Percentiles rank a stretch among this genome's conserved stretches.
Conservation (phyloP, 192 early-diverging fungal species). For the Entrophospora sp. region DNA sequence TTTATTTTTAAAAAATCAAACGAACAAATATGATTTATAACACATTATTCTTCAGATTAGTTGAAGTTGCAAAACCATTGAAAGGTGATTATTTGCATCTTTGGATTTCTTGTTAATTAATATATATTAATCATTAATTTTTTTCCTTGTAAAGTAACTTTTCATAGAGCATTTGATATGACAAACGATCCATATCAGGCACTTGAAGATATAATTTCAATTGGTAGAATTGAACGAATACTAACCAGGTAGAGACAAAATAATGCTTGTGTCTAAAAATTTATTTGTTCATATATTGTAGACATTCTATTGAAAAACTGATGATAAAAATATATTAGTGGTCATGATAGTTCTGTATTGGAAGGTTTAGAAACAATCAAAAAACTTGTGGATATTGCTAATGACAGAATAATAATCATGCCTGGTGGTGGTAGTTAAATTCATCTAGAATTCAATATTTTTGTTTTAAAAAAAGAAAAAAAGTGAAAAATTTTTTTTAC, state of each 20-base stretch:
- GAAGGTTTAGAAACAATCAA: conserved; percentile 46
- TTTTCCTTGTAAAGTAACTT: conserved; percentile 37
- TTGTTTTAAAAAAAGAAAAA: neutral
- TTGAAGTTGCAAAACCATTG: conserved; percentile 43
- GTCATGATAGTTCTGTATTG: conserved; percentile 45
- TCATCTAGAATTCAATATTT: no score
- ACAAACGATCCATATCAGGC: conserved; percentile 46
- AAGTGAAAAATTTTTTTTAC: neutral
- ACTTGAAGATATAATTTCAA: conserved; percentile 43
- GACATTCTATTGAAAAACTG: neutral
- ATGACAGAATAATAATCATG: conserved; percentile 42
- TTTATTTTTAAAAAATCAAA: neutral
- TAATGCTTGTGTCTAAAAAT: neutral
- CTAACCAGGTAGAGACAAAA: conserved; percentile 36
- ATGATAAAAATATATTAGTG: conserved; percentile 20
- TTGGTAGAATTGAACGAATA: conserved; percentile 55
- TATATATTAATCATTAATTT: neutral
- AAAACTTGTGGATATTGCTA: conserved; percentile 32
- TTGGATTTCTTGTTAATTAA: neutral
- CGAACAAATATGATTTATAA: neutral
- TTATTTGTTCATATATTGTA: no score
- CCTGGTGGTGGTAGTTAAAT: conserved; percentile 55
- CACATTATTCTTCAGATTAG: conserved; percentile 25
- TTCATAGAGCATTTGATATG: conserved; percentile 65
- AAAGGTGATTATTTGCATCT: conserved; percentile 14